phyloP scores from a whole-genome alignment of 305 asterid genomes.

The Fraxinus dipetala region DNA sequence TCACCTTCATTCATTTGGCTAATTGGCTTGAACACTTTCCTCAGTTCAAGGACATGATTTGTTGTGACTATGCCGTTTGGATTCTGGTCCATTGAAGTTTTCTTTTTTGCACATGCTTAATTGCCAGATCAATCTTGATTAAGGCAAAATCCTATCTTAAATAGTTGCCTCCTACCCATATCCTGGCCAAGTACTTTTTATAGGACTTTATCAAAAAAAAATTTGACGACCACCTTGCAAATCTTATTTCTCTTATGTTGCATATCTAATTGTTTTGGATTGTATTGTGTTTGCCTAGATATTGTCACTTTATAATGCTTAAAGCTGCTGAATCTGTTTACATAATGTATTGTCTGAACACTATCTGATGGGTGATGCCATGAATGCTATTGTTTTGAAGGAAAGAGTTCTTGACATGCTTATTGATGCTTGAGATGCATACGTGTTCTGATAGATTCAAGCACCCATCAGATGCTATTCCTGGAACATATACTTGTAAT shows the following conservation, averaged over 20 bases:
- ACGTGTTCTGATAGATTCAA: neutral
- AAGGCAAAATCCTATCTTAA: neutral
- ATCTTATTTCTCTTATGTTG: neutral
- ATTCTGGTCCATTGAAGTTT: neutral
- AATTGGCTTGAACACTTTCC: conserved; percentile 19
- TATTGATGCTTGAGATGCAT: neutral
- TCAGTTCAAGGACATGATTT: conserved; percentile 11
- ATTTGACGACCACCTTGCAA: neutral
- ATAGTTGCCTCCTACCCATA: neutral
- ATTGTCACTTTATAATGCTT: neutral
- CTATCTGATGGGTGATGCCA: neutral
- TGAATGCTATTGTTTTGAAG: neutral
- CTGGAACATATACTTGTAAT: neutral
- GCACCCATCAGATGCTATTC: neutral
- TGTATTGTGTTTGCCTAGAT: neutral
- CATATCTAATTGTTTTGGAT: neutral
- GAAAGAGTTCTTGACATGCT: neutral
- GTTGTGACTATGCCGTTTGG: neutral
- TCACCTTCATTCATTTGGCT: conserved; percentile 31
- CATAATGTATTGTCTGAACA: neutral
- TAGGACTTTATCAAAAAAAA: neutral
- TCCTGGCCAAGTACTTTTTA: neutral
- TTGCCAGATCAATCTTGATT: neutral
- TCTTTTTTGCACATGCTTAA: neutral
- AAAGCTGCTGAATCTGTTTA: neutral